A percentile compares a stretch with the other conserved stretches of the same genome.
These are phyloP conservation scores for Lagenaria siceraria DNA, from an alignment of 306 rosid genomes.

Conservation along the genomic window DNA sequence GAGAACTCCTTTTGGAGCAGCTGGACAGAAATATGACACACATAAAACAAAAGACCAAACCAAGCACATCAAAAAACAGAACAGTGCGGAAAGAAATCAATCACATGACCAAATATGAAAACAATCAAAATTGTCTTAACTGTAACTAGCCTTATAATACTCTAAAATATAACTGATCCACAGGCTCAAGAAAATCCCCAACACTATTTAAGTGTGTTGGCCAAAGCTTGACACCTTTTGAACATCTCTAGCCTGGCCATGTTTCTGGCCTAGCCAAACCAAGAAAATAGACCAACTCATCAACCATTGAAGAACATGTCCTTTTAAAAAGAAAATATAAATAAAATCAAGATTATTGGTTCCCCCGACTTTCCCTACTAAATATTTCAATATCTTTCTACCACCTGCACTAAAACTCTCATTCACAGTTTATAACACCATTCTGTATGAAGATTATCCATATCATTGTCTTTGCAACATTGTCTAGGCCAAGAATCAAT, in stretches of 20 bases:
- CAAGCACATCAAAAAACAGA: constrained; percentile 6
- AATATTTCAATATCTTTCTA: not conserved
- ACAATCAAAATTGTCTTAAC: not conserved
- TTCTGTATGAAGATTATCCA: not conserved
- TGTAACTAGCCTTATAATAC: not conserved
- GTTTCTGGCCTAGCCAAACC: not conserved
- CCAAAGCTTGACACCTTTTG: not conserved
- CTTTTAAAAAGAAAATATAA: not conserved
- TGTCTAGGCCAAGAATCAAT: not conserved
- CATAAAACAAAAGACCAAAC: constrained; percentile 14
- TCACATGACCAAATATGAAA: not conserved
- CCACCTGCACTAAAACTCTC: not conserved
- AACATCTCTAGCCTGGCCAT: not conserved
- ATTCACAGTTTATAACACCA: not conserved
- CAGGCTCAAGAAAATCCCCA: not conserved
- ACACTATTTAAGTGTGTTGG: not conserved
- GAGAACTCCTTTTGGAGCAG: constrained; percentile 54
- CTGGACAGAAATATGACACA: constrained; percentile 24
- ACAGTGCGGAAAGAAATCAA: not conserved
- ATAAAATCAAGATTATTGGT: not conserved
- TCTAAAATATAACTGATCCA: not conserved
- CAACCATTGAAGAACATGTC: not conserved
- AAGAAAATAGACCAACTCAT: not conserved
- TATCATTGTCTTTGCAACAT: not conserved
- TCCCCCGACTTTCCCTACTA: not conserved